phyloP scores from a whole-genome alignment of 495 filamentous ascomycete species.

The Penicillium odoratum region DNA sequence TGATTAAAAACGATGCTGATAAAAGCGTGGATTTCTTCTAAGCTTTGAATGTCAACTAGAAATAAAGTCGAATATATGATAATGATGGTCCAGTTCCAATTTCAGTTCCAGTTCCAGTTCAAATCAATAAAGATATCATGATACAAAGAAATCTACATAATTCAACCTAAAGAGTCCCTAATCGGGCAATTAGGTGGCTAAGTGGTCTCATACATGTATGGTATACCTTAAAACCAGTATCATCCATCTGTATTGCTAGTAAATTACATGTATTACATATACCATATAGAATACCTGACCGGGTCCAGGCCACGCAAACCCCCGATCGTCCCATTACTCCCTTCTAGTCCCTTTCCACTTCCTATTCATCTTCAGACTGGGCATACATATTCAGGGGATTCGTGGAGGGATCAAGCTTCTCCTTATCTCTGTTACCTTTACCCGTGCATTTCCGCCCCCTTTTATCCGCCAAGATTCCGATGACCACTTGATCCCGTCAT shows the following conservation, averaged over 20 bases:
- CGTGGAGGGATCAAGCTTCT: conserved; percentile 7
- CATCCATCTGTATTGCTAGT: neutral
- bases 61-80: neutral
- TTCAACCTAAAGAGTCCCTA: conserved; percentile 21
- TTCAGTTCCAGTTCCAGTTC: neutral
- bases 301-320: conserved; percentile 24
- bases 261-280: conserved; percentile 9
- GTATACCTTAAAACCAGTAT: neutral
- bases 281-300: conserved; percentile 7
- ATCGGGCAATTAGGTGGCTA: conserved; percentile 16
- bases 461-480: conserved; percentile 9
- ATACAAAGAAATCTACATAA: conserved; percentile 1
- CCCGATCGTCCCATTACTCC: neutral
- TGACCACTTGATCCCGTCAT: conserved; percentile 19
- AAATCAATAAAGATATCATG: too few relatives aligned
- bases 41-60: conserved; percentile 11
- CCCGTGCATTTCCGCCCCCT: conserved; percentile 23
- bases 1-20: conserved; percentile 92
- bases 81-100: neutral
- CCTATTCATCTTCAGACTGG: neutral
- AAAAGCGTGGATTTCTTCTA: conserved; percentile 88
- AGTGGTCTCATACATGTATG: neutral
- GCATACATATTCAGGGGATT: neutral
- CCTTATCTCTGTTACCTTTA: conserved; percentile 24
- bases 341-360: conserved; percentile 2